Evolutionary conservation across 1,284 basidiomycete species (phyloP).

Genomic region (Coniferiporia sulphurascens): DNA sequence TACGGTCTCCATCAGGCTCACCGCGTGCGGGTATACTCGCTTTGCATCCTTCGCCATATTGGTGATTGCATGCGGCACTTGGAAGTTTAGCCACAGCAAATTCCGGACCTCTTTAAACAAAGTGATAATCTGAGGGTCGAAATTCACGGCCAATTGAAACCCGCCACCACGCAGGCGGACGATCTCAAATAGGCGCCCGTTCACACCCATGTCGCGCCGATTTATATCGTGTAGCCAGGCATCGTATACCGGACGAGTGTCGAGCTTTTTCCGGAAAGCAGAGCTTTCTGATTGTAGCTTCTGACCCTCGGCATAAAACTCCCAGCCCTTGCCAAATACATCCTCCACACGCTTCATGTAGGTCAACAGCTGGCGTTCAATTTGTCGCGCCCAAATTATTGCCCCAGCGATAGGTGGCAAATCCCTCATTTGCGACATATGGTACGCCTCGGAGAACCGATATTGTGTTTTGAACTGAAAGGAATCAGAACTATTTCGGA

Average conservation of each 20-base stretch:
- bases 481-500: constrained; percentile 17
- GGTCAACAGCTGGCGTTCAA: constrained; percentile 91
- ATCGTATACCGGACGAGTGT: constrained; percentile 90
- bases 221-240: constrained; percentile 97
- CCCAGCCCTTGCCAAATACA: constrained; percentile 97
- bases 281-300: constrained; percentile 89
- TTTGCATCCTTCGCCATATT: constrained; percentile 99
- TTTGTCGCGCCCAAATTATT: constrained; percentile 98
- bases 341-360: constrained; percentile 99
- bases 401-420: constrained; percentile 95
- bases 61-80: constrained; percentile 89
- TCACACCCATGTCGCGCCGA: constrained; percentile 86
- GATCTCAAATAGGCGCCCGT: constrained; percentile 96
- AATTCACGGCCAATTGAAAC: constrained; percentile 91
- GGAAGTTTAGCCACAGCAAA: constrained; percentile 92
- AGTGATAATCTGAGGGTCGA: constrained; percentile 96
- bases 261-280: constrained; percentile 94
- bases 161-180: constrained; percentile 76
- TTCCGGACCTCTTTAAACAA: constrained; percentile 98
- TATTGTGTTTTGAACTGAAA: constrained; percentile 88
- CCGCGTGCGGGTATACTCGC: constrained; percentile 96
- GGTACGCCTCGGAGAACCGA: constrained; percentile 91
- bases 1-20: constrained; percentile 97
- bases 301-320: constrained; percentile 98
- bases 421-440: constrained; percentile 98